These are phyloP conservation scores for Trichoderma oligosporum DNA, from an alignment of 2,329 filamentous ascomycete genomes.

Conservation along the genomic window DNA sequence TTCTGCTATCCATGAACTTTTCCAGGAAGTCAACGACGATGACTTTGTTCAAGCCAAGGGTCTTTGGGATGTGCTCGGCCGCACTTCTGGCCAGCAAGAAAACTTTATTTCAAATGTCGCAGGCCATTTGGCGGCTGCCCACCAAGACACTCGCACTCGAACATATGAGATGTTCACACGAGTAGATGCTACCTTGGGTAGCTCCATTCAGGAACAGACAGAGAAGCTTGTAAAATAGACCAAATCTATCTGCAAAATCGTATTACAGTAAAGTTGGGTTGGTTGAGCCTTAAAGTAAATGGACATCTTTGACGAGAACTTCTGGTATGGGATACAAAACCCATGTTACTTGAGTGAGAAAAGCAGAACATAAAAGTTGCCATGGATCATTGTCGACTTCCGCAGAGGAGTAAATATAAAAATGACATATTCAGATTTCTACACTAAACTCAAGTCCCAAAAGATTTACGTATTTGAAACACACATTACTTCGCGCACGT, in stretches of 20 bases:
- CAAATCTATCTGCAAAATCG: background rate
- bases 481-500: no score
- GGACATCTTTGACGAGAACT: background rate
- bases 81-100: conserved; percentile 53
- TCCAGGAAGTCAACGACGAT: conserved; percentile 44
- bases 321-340: background rate
- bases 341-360: background rate
- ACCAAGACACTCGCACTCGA: conserved; percentile 51
- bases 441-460: no score
- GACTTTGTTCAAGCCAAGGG: conserved; percentile 49
- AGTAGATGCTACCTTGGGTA: conserved; percentile 53
- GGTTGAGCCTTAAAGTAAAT: background rate
- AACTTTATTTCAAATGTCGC: conserved; percentile 59
- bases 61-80: conserved; percentile 48
- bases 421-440: no score
- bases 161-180: conserved; percentile 59
- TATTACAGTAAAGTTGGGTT: background rate
- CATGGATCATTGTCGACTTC: no score
- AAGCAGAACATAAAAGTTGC: background rate
- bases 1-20: conserved; percentile 40
- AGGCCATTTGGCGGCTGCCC: conserved; percentile 52
- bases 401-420: no score
- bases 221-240: conserved; percentile 40
- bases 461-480: no score
- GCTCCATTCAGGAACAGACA: conserved; percentile 49